These are phyloP conservation scores for Marasmius oreades DNA, from an alignment of 1,284 basidiomycete species.

Conservation along the genomic window DNA sequence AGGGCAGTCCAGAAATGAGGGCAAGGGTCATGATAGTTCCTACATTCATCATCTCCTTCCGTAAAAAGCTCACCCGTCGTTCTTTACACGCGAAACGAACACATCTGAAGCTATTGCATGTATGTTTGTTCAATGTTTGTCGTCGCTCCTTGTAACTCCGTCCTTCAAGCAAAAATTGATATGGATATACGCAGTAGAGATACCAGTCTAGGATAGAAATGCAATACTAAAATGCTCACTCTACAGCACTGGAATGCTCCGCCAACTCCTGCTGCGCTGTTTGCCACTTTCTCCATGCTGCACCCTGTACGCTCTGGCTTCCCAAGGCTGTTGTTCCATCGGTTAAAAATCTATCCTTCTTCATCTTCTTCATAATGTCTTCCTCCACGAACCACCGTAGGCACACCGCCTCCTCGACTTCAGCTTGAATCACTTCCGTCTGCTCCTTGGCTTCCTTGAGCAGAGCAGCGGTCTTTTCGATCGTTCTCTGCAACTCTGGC, in stretches of 20 bases:
- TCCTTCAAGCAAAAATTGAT: no score
- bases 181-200: no score
- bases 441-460: background rate
- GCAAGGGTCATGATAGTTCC: no score
- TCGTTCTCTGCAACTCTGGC: background rate
- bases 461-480: background rate
- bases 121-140: no score
- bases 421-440: background rate
- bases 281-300: slow-evolving; percentile 6
- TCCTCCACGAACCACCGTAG: slow-evolving; percentile 8
- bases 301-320: background rate
- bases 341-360: slow-evolving; percentile 1
- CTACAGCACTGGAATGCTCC: background rate
- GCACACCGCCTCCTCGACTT: slow-evolving; percentile 7
- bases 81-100: no score
- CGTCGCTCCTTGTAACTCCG: no score
- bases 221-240: no score
- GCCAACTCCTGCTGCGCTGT: background rate
- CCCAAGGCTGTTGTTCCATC: slow-evolving; percentile 11
- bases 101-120: no score
- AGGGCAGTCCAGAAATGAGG: no score
- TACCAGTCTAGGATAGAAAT: no score
- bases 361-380: slow-evolving; percentile 7
- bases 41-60: no score
- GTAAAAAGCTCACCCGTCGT: no score